These are phyloP conservation scores for Tilletia indica DNA, from an alignment of 1,284 basidiomycete species.

Conservation along the genomic window DNA sequence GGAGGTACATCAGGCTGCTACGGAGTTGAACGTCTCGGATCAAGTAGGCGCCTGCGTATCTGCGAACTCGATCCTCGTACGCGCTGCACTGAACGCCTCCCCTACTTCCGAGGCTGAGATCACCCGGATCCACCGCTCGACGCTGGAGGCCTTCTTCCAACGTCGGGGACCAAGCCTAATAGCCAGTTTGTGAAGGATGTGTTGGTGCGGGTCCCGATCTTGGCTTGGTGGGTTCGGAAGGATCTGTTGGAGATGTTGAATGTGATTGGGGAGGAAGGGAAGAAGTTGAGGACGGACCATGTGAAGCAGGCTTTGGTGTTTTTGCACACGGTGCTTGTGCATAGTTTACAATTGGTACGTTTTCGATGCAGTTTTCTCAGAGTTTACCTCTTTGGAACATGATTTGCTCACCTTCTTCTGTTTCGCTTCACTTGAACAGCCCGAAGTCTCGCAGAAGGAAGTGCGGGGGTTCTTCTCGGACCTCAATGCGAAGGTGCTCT, in stretches of 20 bases:
- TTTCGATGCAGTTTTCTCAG: neutral
- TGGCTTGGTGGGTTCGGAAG: constrained; percentile 69
- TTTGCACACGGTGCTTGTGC: constrained; percentile 67
- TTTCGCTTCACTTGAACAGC: neutral
- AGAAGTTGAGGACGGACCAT: neutral
- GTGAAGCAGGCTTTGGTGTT: constrained; percentile 69
- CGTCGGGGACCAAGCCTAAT: constrained; percentile 77
- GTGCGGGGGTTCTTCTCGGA: neutral
- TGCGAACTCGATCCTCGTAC: constrained; percentile 66
- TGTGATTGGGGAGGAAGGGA: neutral
- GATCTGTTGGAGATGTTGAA: constrained; percentile 60
- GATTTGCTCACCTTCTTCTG: neutral
- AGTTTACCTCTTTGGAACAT: neutral
- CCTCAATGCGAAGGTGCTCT: neutral
- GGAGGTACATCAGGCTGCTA: constrained; percentile 73
- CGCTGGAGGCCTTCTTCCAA: constrained; percentile 73
- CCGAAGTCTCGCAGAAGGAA: neutral
- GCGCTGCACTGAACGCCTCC: constrained; percentile 44
- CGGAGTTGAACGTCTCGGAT: neutral
- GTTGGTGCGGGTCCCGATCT: constrained; percentile 67
- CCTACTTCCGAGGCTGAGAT: constrained; percentile 52
- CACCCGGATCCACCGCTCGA: constrained; percentile 66
- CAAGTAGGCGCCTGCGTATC: constrained; percentile 62
- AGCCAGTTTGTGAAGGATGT: constrained; percentile 76
- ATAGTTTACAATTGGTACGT: constrained; percentile 43